A percentile compares a stretch with the other conserved stretches of the same genome.
These are phyloP conservation scores for Suaeda aralocaspica DNA, from an alignment of 148 eudicot genomes.

Conservation along the genomic window DNA sequence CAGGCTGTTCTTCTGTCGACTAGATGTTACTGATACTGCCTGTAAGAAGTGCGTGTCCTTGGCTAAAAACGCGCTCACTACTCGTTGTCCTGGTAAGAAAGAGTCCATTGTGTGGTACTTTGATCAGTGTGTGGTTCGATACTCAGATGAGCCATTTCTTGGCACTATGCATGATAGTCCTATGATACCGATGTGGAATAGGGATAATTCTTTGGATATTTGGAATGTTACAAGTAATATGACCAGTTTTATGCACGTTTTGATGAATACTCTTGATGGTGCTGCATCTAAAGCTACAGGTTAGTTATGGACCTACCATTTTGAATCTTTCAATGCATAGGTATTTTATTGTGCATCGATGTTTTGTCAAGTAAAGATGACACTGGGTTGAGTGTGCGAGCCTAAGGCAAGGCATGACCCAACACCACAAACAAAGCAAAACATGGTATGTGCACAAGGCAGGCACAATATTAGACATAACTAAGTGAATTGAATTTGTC, in stretches of 20 bases:
- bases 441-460: no score
- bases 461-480: no score
- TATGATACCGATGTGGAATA: constrained; percentile 39
- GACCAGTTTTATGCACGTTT: constrained; percentile 22
- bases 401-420: no score
- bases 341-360: no score
- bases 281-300: constrained; percentile 23
- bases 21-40: constrained; percentile 20
- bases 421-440: no score
- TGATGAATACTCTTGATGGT: constrained; percentile 14
- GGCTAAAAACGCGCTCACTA: constrained; percentile 20
- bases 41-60: constrained; percentile 24
- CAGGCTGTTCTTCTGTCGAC: constrained; percentile 32
- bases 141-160: constrained; percentile 26
- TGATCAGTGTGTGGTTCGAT: constrained; percentile 33
- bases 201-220: constrained; percentile 24
- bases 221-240: constrained; percentile 27
- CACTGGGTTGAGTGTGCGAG: no score
- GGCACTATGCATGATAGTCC: constrained; percentile 34
- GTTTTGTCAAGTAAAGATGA: no score
- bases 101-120: constrained; percentile 34
- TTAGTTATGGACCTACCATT: neutral
- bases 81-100: constrained; percentile 30
- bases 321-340: no score
- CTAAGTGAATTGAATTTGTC: no score